Evolutionary conservation across 345 rosid species (phyloP), one percentile per base, ranked within the genome.

Genomic region (Boechera retrofracta): DNA sequence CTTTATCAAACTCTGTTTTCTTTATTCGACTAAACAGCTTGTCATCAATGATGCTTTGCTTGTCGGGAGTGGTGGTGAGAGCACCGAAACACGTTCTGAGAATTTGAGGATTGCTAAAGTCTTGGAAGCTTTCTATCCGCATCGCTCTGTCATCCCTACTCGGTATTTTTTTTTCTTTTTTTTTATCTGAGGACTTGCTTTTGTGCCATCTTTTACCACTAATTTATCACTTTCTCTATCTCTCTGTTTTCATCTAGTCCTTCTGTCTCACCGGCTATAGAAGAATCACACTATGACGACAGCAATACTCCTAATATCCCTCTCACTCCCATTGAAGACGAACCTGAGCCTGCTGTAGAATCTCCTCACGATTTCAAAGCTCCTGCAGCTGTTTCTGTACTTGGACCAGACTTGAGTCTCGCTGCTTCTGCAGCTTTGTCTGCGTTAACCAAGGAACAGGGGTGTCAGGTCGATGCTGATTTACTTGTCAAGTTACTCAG

Each of bases 21-120:
- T 44, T 44, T 44, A 5, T 32, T 28, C 16, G 7, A 39, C 66
- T 10, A 6, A 64, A 77, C 84, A 91, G 97, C 74, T 82, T 56
- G 36, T 61, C 26, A 1, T 86, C 67, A 53, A 26, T 39, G 54
- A 42, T 2, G 35, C 58, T 64, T 82, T 86, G 87, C 71, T 18
- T 5, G 88, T 87, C 18, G 86, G 57, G 1, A 77, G 83, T 56
- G 90, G 91, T 54, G 91, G 77, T 80, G 87, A 86, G 61, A 91
- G 97, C 64, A 31, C 62, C 11, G 89, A 87, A 62, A 67, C 49
- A 2, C 67, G 6, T 58, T 51, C 70, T 56, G 87, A 91, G 77
- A 61, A 76, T 9, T 54, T 60, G 32, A 81, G 94, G 68, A 89
- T 81, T 67, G 67, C 71, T 35, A 84, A 76, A 47, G 80, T 81